Evolutionary conservation across 2,329 filamentous ascomycete species (phyloP).

Genomic region (Capronia americana): DNA sequence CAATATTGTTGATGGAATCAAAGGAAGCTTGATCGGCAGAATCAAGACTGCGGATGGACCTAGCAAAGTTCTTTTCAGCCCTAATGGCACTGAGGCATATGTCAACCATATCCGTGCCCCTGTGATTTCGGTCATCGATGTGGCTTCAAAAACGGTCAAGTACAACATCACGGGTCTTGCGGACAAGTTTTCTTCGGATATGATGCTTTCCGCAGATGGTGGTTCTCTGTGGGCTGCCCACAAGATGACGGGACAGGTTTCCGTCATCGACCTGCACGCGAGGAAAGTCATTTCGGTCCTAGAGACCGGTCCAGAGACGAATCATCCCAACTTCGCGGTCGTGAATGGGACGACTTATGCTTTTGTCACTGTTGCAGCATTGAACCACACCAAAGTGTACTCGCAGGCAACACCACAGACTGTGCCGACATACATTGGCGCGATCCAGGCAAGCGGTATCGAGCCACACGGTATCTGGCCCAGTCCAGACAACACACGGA

Average conservation of each 20-base stretch:
- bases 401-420: slow-evolving; percentile 1
- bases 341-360: slow-evolving; percentile 12
- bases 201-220: slow-evolving; percentile 8
- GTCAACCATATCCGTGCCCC: slow-evolving; percentile 13
- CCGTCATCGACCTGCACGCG: slow-evolving; percentile 5
- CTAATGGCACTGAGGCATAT: neutral
- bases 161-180: slow-evolving; percentile 9
- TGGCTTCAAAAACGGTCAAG: neutral
- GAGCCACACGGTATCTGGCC: slow-evolving; percentile 14
- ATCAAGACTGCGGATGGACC: slow-evolving; percentile 12
- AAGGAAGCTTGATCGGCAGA: neutral
- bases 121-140: slow-evolving; percentile 5
- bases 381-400: slow-evolving; percentile 10
- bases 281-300: slow-evolving; percentile 2
- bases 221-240: slow-evolving; percentile 8
- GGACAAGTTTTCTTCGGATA: slow-evolving; percentile 12
- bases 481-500: slow-evolving; percentile 11
- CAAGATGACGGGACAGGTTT: slow-evolving; percentile 7
- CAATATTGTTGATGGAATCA: slow-evolving; percentile 3
- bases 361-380: slow-evolving; percentile 6
- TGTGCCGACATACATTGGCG: neutral
- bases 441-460: slow-evolving; percentile 6
- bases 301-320: neutral
- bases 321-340: slow-evolving; percentile 11
- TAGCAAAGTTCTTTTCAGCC: slow-evolving; percentile 12